These are phyloP conservation scores for Candida saitoana DNA, from an alignment of 805 yeast species.

Conservation along the genomic window DNA sequence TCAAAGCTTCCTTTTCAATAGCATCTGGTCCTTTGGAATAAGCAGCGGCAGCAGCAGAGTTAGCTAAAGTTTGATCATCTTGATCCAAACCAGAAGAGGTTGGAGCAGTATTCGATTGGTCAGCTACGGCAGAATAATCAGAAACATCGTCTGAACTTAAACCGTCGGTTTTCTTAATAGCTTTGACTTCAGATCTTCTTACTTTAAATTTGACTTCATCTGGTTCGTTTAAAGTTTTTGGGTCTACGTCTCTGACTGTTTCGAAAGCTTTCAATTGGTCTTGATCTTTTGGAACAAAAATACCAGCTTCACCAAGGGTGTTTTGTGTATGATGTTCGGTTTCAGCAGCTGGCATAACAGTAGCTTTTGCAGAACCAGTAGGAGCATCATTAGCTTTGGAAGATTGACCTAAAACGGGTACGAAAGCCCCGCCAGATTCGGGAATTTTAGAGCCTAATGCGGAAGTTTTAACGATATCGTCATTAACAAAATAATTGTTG, in stretches of 20 bases:
- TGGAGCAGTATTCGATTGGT: conserved; percentile 6
- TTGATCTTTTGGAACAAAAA: conserved; percentile 59
- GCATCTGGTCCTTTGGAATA: not conserved
- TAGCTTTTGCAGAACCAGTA: conserved; percentile 21
- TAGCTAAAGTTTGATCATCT: conserved; percentile 9
- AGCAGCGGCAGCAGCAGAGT: conserved; percentile 7
- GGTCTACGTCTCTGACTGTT: conserved; percentile 48
- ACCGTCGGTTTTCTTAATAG: conserved; percentile 33
- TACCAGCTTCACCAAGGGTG: conserved; percentile 68
- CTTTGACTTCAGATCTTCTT: conserved; percentile 40
- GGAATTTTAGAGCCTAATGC: conserved; percentile 24
- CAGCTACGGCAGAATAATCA: not conserved
- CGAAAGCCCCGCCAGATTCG: conserved; percentile 28
- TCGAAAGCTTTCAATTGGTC: conserved; percentile 63
- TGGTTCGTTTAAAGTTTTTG: conserved; percentile 48
- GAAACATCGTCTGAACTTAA: conserved; percentile 10
- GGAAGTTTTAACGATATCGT: conserved; percentile 25
- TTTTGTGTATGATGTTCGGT: conserved; percentile 32
- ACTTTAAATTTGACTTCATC: conserved; percentile 43
- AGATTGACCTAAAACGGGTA: conserved; percentile 19
- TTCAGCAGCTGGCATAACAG: conserved; percentile 30
- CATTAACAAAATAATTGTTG: conserved; percentile 45
- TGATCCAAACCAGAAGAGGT: conserved; percentile 7
- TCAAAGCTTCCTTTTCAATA: not conserved
- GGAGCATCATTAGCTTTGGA: conserved; percentile 65